Base-by-base conservation (phyloP, 2,329 filamentous ascomycete species). In the Myriosclerotinia duriaeana region DNA sequence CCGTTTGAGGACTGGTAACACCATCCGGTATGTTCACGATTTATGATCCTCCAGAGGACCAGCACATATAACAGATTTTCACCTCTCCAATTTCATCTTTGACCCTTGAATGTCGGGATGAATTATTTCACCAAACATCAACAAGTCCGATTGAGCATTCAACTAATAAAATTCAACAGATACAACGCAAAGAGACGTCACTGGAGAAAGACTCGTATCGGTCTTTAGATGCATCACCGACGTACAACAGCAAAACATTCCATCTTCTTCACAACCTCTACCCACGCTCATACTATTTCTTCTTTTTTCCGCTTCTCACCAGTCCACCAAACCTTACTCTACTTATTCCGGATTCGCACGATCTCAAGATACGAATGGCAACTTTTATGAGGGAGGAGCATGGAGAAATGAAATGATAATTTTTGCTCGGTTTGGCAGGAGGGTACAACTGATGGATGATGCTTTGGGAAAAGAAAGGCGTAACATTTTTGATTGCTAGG, bases 141-240 rank as follows among this genome's bases (percentile, higher is more conserved):
- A 36, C 38, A 36, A 50, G 2, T 50, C 9, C 22, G n/a, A 50
- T 38, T 48, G 55, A 56, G 38, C n/a, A 46, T 40, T 56, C 64
- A 30, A 70, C 64, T 61, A 52, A 68, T 34, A 53, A 56, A 22
- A 40, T 15, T 11, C 26, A 30, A 77, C 80, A 99, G 95, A 86
- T 99, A 99, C 90, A 99, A 99, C 87, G 93, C 95, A 79, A 99
- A 99, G 92, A 87, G 95, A 84, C 91, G 95, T 85, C 95, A 99
- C 83, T 99, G 95, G 95, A 92, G 95, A 87, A 99, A 99, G 94
- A 98, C 95, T 81, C 91, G 93, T 81, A 92, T 99, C 84, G 93
- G 93, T 80, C 96, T 99, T 87, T 99, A 95, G 87, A 87, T 83
- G 81, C 82, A 80, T 85, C 81, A 78, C 80, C 78, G 2, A 9